Evolutionary conservation across 495 filamentous ascomycete species (phyloP), one percentile per base, ranked within the genome.

Genomic region (Penicillium bialowiezense): DNA sequence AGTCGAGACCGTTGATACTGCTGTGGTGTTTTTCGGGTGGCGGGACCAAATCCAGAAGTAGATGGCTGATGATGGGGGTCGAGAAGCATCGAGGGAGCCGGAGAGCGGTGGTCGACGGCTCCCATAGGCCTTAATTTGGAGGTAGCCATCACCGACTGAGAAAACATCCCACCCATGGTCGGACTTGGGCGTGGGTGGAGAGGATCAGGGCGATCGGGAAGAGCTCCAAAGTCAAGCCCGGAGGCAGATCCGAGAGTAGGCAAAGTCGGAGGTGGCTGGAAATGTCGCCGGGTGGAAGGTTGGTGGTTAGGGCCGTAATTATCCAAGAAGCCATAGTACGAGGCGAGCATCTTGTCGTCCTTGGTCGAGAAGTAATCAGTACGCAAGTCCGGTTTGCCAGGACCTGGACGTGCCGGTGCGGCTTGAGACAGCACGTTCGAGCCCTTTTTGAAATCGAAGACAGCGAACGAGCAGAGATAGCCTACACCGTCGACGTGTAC

Each of bases 401-500:
- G 51, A 18, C 58, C 56, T 36, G 44, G 60, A n/a, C 60, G 69
- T n/a, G 54, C 58, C 12, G 48, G 70, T 32, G 56, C 67, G 15
- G 57, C 65, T 44, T 69, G 71, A 20, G 72, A 68, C 19, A 71
- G 72, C 43, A 75, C 82, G 48, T 85, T 84, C 14, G 79, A 72
- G 20, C 84, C 88, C 58, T 87, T 91, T 65, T 96, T 89, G 74
- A 97, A 98, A 54, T 96, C 88, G 55, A 98, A 98, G n/a, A 96
- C 89, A 15, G 91, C 93, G 69, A 96, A 97, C 12, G 89, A 95
- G 65, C 93, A 98, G 15, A 97, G 88, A 60, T 95, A 90, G 29
- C 93, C 93, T 48, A 98, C 78, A 0, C 93, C 93, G 70, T 98
- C 95, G 9, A 98, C 90, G 58, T 97, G 92, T 15, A 98, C 83